A percentile compares a stretch with the other conserved stretches of the same genome.
Evolutionary conservation across 78 protist genomes (phyloP).

Genomic region (Isochrysis galbana): DNA sequence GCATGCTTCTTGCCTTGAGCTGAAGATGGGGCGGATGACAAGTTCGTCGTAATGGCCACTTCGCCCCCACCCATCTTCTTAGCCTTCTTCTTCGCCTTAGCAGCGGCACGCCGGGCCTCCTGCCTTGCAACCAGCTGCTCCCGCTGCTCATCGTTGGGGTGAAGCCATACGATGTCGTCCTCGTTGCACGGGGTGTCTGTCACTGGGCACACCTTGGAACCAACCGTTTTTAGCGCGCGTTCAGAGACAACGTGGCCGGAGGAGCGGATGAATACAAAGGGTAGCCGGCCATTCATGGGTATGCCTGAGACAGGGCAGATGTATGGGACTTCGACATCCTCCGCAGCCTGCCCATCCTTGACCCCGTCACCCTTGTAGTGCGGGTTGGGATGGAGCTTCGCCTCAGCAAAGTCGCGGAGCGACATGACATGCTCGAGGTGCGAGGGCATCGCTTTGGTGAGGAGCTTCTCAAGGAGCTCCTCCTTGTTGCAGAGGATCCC

Average conservation of each 20-base stretch:
- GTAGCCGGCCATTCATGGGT: slow-evolving; percentile 10
- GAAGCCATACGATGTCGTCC: not conserved
- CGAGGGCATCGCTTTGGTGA: not conserved
- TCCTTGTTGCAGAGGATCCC: slow-evolving; percentile 8
- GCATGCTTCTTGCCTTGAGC: no score
- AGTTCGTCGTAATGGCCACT: no score
- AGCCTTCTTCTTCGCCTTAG: not conserved
- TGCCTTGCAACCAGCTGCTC: not conserved
- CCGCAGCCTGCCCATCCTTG: not conserved
- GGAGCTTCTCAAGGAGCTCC: not conserved
- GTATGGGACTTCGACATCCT: not conserved
- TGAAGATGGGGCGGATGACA: no score
- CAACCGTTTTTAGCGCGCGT: not conserved
- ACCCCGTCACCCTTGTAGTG: not conserved
- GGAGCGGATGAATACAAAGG: not conserved
- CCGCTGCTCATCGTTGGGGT: not conserved
- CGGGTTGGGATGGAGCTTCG: not conserved
- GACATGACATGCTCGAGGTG: not conserved
- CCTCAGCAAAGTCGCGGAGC: not conserved
- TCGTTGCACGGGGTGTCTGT: not conserved
- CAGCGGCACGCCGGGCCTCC: not conserved
- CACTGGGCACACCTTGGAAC: not conserved
- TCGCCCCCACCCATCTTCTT: not conserved
- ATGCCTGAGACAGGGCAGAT: not conserved
- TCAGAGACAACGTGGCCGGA: slow-evolving; percentile 9